Base-by-base conservation (phyloP, 257 asterid genomes). In the Solanum paucissectum region DNA sequence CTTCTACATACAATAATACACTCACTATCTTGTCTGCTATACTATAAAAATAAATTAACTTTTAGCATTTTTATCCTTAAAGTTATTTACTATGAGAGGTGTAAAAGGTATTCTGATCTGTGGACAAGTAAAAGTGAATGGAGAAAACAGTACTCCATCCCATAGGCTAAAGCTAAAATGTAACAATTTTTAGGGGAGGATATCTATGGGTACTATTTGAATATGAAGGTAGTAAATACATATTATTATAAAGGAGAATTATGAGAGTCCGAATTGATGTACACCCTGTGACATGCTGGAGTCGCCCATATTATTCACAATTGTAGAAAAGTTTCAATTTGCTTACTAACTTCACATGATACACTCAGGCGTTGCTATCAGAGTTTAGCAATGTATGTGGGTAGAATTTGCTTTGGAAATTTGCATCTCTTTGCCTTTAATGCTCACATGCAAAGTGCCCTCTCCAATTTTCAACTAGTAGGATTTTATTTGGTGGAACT, bases 401-500 rank as follows among this genome's bases (percentile, higher is more conserved):
- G 86, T 68, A 58, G 88, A 34, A 90, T 86, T 84, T 44, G 74
- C 88, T 52, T 92, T 88, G 92, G 91, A 92, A 91, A 93, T 87
- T 72, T 87, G 88, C 91, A 90, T 85, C 86, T 84, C 76, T 90
- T 90, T 87, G 94, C 85, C 92, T 90, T 93, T 88, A 94, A 92
- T 92, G 97, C 93, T 21, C 72, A 87, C 97, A 93, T 88, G 95
- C 92, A 94, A 88, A 88, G 49, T 71, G 87, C 68, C 87, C 44
- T 36, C 75, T 38, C 64, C 72, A 3, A 60, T 27, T 85, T 71
- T 71, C 87, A 85, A 85, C 40, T 16, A 36, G 49, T 38, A 21
- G 13, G 20, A 34, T 36, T 73, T 34, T 20, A 85, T 62, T n/a
- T n/a, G 20, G 74, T 36, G 62, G 40, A 71, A 77, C 68, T 40